Evolutionary conservation across 2,329 filamentous ascomycete species (phyloP), one percentile per base, ranked within the genome.

Genomic region (Stachybotrys elegans): DNA sequence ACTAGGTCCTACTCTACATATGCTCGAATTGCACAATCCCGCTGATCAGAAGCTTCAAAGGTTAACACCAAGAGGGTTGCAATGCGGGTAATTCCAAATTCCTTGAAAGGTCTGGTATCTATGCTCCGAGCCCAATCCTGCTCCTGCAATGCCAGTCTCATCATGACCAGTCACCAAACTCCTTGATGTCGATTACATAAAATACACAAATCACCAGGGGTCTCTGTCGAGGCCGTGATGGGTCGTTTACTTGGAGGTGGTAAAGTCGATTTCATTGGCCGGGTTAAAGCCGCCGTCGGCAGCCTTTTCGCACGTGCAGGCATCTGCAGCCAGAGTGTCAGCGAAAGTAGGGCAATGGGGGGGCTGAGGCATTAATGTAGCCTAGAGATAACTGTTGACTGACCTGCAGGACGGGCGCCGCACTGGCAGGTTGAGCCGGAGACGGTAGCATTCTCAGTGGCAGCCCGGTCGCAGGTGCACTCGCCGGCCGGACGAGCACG

Each of bases 221-320:
- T 29, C 25, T 29, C n/a, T n/a, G 25, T 5, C 11, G 11, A 11
- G 25, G 25, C 25, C 25, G 25, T 29, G 25, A 29, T 34, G 3
- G 19, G n/a, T 21, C 2, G 29, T 17, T 56, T 66, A 76, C 54
- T 70, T 68, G 70, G 78, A 81, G 43, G 84, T 88, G 29, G 90
- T 96, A 61, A 95, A 96, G 67, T 96, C 91, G 40, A 78, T 87
- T 79, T 96, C 91, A 54, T 84, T 75, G 22, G 65, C 62, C 38
- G 81, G 76, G 52, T 85, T 79, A 46, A 75, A 73, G 31, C 78
- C 78, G 43, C 80, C 76, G 52, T 78, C 76, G 40, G 77, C 63
- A 16, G 79, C 79, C 64, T 88, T 91, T 66, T 89, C 84, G 63
- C 90, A 95, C n/a, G 86, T 93, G 70, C 88, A 93, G 20, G 77